These are phyloP conservation scores for Artemisia argyi DNA, from an alignment of 129 eudicot species.

Conservation along the genomic window DNA sequence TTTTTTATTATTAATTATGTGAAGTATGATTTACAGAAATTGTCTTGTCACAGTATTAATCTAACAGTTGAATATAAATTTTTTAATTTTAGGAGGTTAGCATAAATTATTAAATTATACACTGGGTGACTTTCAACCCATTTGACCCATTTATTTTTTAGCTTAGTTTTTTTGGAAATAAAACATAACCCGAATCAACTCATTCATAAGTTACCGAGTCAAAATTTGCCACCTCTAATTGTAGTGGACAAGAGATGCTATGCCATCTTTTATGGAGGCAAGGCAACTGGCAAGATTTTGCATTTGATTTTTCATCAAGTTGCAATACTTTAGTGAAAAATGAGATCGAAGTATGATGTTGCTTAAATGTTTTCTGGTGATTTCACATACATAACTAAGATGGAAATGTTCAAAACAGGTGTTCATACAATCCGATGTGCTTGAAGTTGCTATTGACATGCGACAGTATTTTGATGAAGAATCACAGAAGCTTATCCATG, in stretches of 20 bases:
- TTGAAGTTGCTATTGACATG: conserved; percentile 95
- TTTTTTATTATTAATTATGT: neutral
- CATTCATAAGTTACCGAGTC: neutral
- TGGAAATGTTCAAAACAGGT: conserved; percentile 44
- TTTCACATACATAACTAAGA: neutral
- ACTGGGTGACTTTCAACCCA: neutral
- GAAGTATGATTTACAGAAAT: neutral
- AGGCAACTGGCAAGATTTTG: neutral
- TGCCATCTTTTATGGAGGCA: too few species aligned
- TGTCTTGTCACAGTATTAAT: neutral
- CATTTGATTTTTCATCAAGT: neutral
- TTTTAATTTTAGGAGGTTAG: neutral
- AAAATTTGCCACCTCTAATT: neutral
- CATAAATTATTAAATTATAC: neutral
- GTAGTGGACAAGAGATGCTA: too few species aligned
- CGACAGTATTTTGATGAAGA: conserved; percentile 73
- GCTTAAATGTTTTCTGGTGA: neutral
- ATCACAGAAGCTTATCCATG: conserved; percentile 47
- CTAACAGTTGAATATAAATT: neutral
- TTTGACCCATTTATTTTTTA: neutral
- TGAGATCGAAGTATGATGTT: neutral
- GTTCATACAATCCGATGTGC: conserved; percentile 90
- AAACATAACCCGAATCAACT: neutral
- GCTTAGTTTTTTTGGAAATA: neutral
- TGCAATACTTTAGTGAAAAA: neutral